Percentiles rank a stretch among this genome's conserved stretches.
These are phyloP conservation scores for Asterella californica DNA, from an alignment of 225 moss, liverwort and hornwort species.

Conservation along the genomic window DNA sequence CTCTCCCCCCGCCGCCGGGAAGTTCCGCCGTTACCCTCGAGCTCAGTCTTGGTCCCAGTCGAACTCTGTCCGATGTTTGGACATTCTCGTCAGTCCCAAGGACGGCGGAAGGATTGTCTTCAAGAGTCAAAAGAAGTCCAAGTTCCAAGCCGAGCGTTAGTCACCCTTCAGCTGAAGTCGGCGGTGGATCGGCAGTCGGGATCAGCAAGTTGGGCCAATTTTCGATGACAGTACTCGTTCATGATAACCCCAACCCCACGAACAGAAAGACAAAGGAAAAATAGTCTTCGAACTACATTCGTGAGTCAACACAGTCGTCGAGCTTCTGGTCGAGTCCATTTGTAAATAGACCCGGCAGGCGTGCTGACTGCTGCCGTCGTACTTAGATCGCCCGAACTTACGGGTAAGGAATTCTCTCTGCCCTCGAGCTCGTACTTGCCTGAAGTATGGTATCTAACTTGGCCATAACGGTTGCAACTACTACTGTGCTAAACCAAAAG, in stretches of 20 bases:
- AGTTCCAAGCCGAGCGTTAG: too few species aligned
- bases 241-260: constrained; percentile 7
- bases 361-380: too few species aligned
- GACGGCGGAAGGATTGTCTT: neutral
- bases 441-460: too few species aligned
- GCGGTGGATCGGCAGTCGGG: neutral
- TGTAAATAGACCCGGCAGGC: neutral
- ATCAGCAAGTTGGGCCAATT: neutral
- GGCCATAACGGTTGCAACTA: too few species aligned
- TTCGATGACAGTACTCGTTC: neutral
- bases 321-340: neutral
- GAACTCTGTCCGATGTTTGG: neutral
- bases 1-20: constrained; percentile 15
- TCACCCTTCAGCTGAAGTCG: neutral
- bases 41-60: neutral
- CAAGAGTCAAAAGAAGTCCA: neutral
- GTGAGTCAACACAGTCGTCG: too few species aligned
- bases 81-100: neutral
- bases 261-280: too few species aligned
- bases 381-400: too few species aligned
- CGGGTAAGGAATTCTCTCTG: too few species aligned
- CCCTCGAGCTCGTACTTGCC: too few species aligned
- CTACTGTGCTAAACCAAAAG: too few species aligned
- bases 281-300: constrained; percentile 12
- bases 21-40: neutral